Evolutionary conservation across 306 rosid species (phyloP).

Genomic region (Luffa aegyptiaca): DNA sequence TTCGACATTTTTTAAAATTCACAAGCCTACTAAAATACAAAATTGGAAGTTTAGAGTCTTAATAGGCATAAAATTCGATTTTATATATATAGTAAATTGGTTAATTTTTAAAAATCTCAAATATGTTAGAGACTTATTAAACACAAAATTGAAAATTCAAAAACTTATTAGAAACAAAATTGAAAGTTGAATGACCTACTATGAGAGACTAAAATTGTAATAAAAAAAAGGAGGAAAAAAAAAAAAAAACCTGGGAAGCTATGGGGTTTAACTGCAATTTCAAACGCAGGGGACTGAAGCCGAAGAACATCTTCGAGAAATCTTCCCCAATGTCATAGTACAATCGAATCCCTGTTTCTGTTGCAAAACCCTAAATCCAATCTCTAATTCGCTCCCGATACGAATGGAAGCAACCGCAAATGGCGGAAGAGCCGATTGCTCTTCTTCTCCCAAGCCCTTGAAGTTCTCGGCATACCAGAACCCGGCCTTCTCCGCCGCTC

Average conservation of each 20-base stretch:
- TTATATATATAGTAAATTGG: no score
- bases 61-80: no score
- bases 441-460: slow-evolving; percentile 39
- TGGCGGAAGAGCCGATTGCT: slow-evolving; percentile 23
- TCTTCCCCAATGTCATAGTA: neutral
- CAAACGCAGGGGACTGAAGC: neutral
- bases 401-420: slow-evolving; percentile 26
- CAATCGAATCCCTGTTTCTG: neutral
- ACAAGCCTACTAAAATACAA: no score
- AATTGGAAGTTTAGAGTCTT: no score
- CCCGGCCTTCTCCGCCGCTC: slow-evolving; percentile 62
- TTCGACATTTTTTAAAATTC: no score
- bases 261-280: neutral
- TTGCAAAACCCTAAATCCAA: neutral
- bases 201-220: no score
- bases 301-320: neutral
- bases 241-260: neutral
- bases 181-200: no score
- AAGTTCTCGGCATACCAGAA: slow-evolving; percentile 74
- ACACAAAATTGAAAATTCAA: no score
- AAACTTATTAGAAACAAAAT: no score
- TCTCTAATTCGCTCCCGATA: neutral
- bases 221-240: no score
- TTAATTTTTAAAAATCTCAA: no score
- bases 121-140: no score